phyloP scores from a whole-genome alignment of 1,284 basidiomycete genomes.

The Malassezia japonica region DNA sequence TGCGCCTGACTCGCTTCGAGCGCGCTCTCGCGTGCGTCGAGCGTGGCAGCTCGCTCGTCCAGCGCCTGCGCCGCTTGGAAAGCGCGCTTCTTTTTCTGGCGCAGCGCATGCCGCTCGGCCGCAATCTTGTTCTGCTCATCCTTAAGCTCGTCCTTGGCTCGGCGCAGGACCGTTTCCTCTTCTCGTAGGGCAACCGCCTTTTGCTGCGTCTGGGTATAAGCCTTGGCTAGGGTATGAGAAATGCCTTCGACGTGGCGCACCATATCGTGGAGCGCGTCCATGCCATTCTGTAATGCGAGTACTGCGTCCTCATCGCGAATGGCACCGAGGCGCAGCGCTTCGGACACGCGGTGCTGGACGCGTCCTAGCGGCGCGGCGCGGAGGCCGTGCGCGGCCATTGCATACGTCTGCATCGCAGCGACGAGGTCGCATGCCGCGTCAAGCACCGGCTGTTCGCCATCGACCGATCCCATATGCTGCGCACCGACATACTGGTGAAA shows the following conservation, averaged over 20 bases:
- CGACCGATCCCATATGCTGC: neutral
- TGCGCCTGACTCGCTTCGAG: neutral
- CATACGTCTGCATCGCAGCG: slow-evolving; percentile 10
- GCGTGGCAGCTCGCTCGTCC: neutral
- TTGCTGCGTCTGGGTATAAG: neutral
- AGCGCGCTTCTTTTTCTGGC: slow-evolving; percentile 6
- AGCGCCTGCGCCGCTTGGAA: neutral
- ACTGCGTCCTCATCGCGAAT: neutral
- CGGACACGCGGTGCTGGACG: neutral
- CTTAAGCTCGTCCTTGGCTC: neutral
- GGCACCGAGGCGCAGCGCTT: neutral
- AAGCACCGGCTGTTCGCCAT: neutral
- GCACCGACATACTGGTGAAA: slow-evolving; percentile 13
- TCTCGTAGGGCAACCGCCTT: neutral
- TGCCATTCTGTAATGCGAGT: neutral
- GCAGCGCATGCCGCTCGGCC: slow-evolving; percentile 7
- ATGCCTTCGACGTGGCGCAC: neutral
- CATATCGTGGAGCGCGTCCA: neutral
- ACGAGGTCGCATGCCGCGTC: slow-evolving; percentile 8
- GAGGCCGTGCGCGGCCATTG: slow-evolving; percentile 14
- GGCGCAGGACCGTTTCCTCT: neutral
- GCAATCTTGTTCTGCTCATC: neutral
- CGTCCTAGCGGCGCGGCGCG: neutral
- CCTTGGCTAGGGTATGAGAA: neutral
- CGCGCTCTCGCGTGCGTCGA: neutral